These are phyloP conservation scores for Leptodontidium sp. DNA, from an alignment of 2,329 filamentous ascomycete genomes.

Conservation along the genomic window DNA sequence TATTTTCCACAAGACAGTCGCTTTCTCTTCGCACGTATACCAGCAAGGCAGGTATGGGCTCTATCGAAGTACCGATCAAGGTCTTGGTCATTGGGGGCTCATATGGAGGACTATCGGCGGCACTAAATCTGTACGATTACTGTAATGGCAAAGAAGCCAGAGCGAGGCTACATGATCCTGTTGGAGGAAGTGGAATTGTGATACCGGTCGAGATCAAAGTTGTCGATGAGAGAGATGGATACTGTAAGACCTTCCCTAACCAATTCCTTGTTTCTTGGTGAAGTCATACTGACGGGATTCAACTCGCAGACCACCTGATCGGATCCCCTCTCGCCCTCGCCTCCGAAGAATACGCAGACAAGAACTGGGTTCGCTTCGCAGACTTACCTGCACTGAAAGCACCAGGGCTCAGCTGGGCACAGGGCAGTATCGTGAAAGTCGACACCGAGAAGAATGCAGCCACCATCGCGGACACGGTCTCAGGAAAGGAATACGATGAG, in stretches of 20 bases:
- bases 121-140: conserved; percentile 73
- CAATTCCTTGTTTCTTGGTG: background rate
- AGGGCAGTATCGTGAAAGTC: conserved; percentile 69
- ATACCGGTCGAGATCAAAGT: conserved; percentile 74
- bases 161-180: conserved; percentile 44
- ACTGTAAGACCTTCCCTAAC: conserved; percentile 62
- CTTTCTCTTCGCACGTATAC: background rate
- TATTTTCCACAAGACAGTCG: background rate
- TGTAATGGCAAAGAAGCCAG: conserved; percentile 57
- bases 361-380: conserved; percentile 74
- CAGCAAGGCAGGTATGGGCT: conserved; percentile 10
- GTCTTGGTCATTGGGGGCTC: conserved; percentile 76
- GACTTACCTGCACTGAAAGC: conserved; percentile 72
- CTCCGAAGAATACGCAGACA: conserved; percentile 66
- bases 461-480: conserved; percentile 58
- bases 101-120: conserved; percentile 74
- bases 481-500: conserved; percentile 49
- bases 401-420: conserved; percentile 68
- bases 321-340: conserved; percentile 77
- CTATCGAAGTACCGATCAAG: conserved; percentile 43
- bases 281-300: background rate
- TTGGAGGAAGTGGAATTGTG: conserved; percentile 48
- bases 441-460: conserved; percentile 68
- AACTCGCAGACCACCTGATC: conserved; percentile 73
- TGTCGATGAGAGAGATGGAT: conserved; percentile 84